Evolutionary conservation across 768 basidiomycete species (phyloP).

Genomic region (Pisolithus tinctorius): DNA sequence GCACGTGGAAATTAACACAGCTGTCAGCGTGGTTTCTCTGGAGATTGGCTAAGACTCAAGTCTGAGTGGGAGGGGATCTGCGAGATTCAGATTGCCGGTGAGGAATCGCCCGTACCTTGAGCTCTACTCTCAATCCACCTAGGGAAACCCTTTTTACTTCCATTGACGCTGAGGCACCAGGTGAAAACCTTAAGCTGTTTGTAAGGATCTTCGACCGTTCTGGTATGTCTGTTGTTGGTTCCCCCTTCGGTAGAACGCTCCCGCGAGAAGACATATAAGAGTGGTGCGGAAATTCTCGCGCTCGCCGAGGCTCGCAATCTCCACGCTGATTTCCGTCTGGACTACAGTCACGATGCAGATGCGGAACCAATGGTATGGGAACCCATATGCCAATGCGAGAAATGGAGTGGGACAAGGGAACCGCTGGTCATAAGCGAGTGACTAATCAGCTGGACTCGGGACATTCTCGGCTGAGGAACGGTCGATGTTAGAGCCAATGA

Average conservation of each 20-base stretch:
- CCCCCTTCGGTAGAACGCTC: conserved; percentile 57
- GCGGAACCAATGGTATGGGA: conserved; percentile 50
- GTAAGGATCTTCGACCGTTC: conserved; percentile 31
- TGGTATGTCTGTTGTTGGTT: conserved; percentile 48
- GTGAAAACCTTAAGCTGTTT: conserved; percentile 42
- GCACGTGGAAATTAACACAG: conserved; percentile 58
- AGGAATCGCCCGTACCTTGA: conserved; percentile 1
- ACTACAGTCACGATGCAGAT: conserved; percentile 52
- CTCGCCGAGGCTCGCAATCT: conserved; percentile 31
- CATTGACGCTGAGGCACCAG: conserved; percentile 28
- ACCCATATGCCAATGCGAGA: conserved; percentile 38
- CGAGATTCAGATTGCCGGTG: conserved; percentile 54
- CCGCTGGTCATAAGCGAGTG: conserved; percentile 32
- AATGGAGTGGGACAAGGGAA: conserved; percentile 19
- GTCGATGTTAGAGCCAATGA: conserved; percentile 32
- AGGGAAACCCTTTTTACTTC: conserved; percentile 50
- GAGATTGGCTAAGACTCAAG: conserved; percentile 42
- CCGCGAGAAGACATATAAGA: conserved; percentile 39
- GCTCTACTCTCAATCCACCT: background rate
- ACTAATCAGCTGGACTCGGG: conserved; percentile 54
- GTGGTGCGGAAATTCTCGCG: conserved; percentile 47
- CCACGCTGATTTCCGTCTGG: conserved; percentile 60
- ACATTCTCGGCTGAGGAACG: conserved; percentile 43
- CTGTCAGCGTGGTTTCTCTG: conserved; percentile 49
- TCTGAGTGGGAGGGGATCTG: conserved; percentile 40